phyloP scores from a whole-genome alignment of 176 grass and related monocot species.

The Pontederia crassipes region DNA sequence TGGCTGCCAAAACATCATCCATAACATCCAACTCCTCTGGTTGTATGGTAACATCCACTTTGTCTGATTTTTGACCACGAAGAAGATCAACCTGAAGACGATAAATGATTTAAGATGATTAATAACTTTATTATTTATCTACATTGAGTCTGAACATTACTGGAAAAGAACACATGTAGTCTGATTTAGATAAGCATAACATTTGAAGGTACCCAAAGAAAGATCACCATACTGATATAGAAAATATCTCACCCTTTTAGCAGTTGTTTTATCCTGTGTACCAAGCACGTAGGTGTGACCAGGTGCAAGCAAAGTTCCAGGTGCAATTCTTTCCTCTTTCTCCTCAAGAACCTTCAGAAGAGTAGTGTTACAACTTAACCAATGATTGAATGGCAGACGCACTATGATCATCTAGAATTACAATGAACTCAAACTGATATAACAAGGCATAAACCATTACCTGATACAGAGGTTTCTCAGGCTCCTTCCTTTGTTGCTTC shows the following conservation, averaged over 20 bases:
- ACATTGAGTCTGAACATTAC: too few species aligned
- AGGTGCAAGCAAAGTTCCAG: slow-evolving; percentile 58
- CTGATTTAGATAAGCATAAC: neutral
- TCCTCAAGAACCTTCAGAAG: slow-evolving; percentile 50
- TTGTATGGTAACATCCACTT: slow-evolving; percentile 97
- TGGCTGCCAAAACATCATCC: slow-evolving; percentile 96
- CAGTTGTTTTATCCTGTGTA: slow-evolving; percentile 59
- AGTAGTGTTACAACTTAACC: neutral
- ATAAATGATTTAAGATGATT: neutral
- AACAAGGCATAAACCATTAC: slow-evolving; percentile 21
- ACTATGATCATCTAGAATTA: neutral
- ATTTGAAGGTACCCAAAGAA: neutral
- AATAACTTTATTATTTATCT: neutral
- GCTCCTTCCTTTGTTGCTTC: slow-evolving; percentile 88
- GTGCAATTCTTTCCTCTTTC: slow-evolving; percentile 62
- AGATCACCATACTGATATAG: neutral
- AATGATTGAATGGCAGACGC: neutral
- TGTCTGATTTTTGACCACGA: slow-evolving; percentile 85
- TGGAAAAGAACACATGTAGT: neutral
- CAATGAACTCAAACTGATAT: neutral
- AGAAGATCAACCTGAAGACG: slow-evolving; percentile 75
- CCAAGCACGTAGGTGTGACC: slow-evolving; percentile 68
- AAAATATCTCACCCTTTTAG: slow-evolving; percentile 58
- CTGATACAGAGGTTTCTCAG: slow-evolving; percentile 74
- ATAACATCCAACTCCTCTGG: slow-evolving; percentile 91